Base-by-base conservation (phyloP, 2,329 filamentous ascomycete genomes). In the Magnaporthiopsis incrustans region DNA sequence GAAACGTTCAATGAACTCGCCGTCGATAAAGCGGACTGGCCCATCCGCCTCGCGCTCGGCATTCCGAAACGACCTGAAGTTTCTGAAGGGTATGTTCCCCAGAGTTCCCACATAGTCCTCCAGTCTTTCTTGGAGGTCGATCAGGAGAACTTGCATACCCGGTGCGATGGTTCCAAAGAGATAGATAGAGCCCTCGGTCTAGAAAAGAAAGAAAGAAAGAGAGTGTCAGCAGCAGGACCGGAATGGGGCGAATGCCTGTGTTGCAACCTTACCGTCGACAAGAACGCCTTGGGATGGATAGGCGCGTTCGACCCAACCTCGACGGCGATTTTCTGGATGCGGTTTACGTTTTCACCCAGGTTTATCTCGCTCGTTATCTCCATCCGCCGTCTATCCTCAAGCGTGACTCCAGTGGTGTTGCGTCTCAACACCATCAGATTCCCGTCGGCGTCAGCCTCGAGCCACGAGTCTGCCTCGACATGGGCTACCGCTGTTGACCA, bases 341-440 rank as follows among this genome's bases (percentile, higher is more conserved):
- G 85, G 72, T 99, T 99, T 64, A 98, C 91, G 84, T 95, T 92
- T 74, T 99, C 94, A 1, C 95, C 93, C 12, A 99, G 80, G 59
- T 89, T 87, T 67, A 98, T 86, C 75, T 97, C 93, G 66, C 89
- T 89, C 0, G 86, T 91, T 6, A 92, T 81, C 57, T 91, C 83
- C 68, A 98, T 77, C 33, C 86, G 82, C 61, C 83, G 83, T 66
- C 82, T 84, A 69, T 97, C 92, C 63, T 95, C 88, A 1, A 84
- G 82, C 0, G 88, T 92, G 1, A 92, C 87, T 0, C 90, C 91
- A 2, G 87, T 81, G 2, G 79, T 71, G 69, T 97, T 93, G 53
- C 87, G 85, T 62, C 38, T 82, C n/a, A 98, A 78, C 3, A 97
- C 87, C 64, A 93, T 79, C 3, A 99, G 75, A 69, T 99, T 98